Evolutionary conservation across 2,329 filamentous ascomycete species (phyloP), one percentile per base, ranked within the genome.

Genomic region (Lomentospora prolificans): DNA sequence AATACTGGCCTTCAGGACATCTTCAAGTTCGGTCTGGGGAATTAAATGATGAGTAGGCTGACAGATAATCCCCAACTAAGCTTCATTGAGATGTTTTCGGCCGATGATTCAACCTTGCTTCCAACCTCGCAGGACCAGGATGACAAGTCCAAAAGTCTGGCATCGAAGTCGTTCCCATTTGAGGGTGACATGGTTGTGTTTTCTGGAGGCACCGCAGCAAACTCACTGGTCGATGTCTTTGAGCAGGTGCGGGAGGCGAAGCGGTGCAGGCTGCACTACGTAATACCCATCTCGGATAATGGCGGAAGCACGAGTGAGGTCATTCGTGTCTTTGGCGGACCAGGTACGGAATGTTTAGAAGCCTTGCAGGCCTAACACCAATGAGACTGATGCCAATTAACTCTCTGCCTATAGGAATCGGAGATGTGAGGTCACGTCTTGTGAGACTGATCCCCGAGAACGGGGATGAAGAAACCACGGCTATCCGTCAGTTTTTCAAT

Each of bases 281-380:
- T 96, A 58, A 95, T 97, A 54, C 92, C 92, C 33, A 96, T 96
- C 67, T 94, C 88, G 61, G 92, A 97, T 72, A 97, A 97, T 70
- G 92, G 92, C 51, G 92, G 92, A 39, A 95, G 89, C 63, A 95
- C 90, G 2, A 95, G 89, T 48, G 92, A 97, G 73, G 75, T 96
- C 64, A 95, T 96, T 61, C 81, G 94, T 33, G 90, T 97, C 33
- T 94, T 97, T 71, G 94, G 92, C 12, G 94, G 94, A 1, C 92
- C 92, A 61, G 92, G 92, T 86, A 72, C 56, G 71, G 30, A 6
- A 7, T 33, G 12, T 33, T n/a, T 25, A 12, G 19, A 19, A 24
- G 27, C 33, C 39, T 31, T 22, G 24, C 30, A 28, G 14, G 10
- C 14, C 12, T 55, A 4, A 44, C 28, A 36, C 50, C 12, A 6